These are phyloP conservation scores for Cladosporium sp. DNA, from an alignment of 2,329 filamentous ascomycete species.

Conservation along the genomic window DNA sequence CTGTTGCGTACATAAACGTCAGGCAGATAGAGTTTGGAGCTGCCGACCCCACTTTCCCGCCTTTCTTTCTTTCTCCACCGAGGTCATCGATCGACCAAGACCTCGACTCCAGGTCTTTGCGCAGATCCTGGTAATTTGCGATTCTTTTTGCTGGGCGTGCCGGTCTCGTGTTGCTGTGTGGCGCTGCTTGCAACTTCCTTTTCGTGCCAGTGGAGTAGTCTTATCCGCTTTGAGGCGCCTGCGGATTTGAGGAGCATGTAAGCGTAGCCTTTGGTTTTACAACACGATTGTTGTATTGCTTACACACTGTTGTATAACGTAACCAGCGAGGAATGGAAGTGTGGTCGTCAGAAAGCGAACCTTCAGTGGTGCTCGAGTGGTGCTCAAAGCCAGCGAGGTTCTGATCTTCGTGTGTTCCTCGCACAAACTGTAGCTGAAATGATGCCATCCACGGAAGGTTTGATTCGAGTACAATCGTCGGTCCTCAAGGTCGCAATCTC, in stretches of 20 bases:
- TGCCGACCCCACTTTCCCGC: conserved; percentile 13
- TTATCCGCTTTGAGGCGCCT: not conserved
- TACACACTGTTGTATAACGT: not conserved
- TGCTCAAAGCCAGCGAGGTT: not conserved
- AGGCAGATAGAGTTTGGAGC: conserved; percentile 6
- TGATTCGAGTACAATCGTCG: not conserved
- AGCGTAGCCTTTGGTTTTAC: not conserved
- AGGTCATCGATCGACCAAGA: conserved; percentile 15
- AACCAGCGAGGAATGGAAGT: not conserved
- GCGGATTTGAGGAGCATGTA: not conserved
- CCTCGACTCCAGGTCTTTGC: not conserved
- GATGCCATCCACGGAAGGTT: not conserved
- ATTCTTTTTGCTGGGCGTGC: not conserved
- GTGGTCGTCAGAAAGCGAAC: not conserved
- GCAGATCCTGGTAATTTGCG: not conserved
- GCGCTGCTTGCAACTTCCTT: not conserved
- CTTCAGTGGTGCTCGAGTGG: not conserved
- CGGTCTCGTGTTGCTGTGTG: too few species aligned
- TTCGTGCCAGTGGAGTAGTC: not conserved
- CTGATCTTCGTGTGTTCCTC: not conserved
- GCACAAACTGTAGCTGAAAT: not conserved
- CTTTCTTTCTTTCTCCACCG: not conserved
- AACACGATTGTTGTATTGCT: not conserved
- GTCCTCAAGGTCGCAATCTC: not conserved
- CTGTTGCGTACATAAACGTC: not conserved